phyloP scores from a whole-genome alignment of 208 protist genomes.

The Leishmania turanica region DNA sequence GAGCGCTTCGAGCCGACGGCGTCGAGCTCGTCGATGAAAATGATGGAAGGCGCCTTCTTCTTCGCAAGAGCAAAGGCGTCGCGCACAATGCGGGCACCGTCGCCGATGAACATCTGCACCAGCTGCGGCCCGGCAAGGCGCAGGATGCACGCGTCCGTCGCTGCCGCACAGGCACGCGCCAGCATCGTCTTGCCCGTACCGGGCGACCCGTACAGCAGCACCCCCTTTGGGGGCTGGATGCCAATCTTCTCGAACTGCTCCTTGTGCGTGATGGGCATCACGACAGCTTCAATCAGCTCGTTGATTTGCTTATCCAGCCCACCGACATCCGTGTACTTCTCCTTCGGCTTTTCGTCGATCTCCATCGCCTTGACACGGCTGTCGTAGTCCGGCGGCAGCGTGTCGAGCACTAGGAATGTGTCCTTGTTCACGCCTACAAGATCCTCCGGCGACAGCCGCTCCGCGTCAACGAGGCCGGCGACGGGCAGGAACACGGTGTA shows the following conservation, averaged over 20 bases:
- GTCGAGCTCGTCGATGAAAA: slow-evolving; percentile 99
- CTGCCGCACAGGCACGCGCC: slow-evolving; percentile 98
- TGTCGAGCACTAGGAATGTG: slow-evolving; percentile 99
- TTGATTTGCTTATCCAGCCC: slow-evolving; percentile 99
- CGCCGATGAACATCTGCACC: slow-evolving; percentile 98
- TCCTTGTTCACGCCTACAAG: slow-evolving; percentile 99
- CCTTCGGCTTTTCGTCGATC: slow-evolving; percentile 99
- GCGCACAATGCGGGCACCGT: slow-evolving; percentile 99
- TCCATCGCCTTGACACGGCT: slow-evolving; percentile 99
- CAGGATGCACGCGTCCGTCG: slow-evolving; percentile 99
- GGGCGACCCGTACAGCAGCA: slow-evolving; percentile 97
- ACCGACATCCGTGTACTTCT: slow-evolving; percentile 99
- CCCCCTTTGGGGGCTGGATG: slow-evolving; percentile 99
- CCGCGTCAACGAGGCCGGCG: slow-evolving; percentile 98
- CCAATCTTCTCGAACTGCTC: slow-evolving; percentile 98
- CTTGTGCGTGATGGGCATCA: slow-evolving; percentile 99
- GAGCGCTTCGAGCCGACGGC: slow-evolving; percentile 99
- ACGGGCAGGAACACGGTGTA: slow-evolving; percentile 99
- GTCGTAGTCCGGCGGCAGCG: slow-evolving; percentile 99
- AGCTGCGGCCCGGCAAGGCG: slow-evolving; percentile 99
- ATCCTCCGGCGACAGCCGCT: slow-evolving; percentile 97
- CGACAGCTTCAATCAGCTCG: slow-evolving; percentile 98
- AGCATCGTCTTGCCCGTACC: slow-evolving; percentile 98
- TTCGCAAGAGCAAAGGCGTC: slow-evolving; percentile 99
- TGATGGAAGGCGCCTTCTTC: slow-evolving; percentile 99